phyloP scores from a whole-genome alignment of 2,329 filamentous ascomycete species.

The Botrytis byssoidea region DNA sequence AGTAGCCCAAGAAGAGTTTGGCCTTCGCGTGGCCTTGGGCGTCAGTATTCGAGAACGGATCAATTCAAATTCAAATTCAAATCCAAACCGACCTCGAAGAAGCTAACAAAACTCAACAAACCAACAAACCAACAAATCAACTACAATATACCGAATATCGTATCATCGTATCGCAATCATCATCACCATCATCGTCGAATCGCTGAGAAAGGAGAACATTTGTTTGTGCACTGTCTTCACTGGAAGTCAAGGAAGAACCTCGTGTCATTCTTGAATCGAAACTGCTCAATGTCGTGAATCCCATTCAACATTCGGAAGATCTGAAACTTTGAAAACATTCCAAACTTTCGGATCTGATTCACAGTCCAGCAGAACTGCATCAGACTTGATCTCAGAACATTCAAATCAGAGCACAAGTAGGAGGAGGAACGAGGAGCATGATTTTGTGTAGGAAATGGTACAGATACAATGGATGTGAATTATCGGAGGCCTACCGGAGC shows the following conservation, averaged over 20 bases:
- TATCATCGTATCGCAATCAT: neutral
- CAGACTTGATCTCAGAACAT: neutral
- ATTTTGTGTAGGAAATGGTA: neutral
- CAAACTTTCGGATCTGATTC: neutral
- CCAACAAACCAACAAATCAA: neutral
- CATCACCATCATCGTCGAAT: neutral
- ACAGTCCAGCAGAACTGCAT: neutral
- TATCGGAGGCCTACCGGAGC: neutral
- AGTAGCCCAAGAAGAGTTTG: constrained; percentile 3
- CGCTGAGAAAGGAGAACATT: neutral
- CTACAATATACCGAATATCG: neutral
- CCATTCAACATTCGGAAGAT: neutral
- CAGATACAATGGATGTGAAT: neutral
- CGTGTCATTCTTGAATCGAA: neutral
- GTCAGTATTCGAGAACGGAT: neutral
- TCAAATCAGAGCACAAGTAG: no score
- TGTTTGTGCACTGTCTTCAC: neutral
- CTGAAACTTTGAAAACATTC: neutral
- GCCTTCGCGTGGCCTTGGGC: constrained; percentile 2
- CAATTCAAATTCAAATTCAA: neutral
- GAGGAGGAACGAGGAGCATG: neutral
- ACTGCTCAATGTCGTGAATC: neutral
- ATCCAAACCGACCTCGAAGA: neutral
- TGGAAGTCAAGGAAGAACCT: neutral
- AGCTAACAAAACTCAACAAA: constrained; percentile 4